These are phyloP conservation scores for Triticum dicoccoides DNA, from an alignment of 176 grass and related monocot species.

Conservation along the genomic window DNA sequence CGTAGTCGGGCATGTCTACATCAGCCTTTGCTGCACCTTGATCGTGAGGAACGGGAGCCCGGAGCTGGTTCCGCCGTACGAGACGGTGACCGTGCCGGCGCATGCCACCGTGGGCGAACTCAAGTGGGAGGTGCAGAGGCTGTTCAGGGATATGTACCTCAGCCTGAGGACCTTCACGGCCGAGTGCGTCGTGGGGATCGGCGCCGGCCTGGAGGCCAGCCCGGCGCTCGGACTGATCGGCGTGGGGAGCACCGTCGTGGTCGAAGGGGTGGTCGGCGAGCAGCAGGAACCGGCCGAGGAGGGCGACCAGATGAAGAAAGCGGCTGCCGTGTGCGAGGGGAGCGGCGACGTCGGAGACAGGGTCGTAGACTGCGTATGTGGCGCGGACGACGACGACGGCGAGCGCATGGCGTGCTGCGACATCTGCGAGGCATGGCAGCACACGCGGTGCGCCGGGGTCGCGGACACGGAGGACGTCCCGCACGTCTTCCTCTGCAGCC, in stretches of 20 bases:
- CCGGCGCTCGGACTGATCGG: slow-evolving; percentile 40
- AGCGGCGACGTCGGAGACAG: slow-evolving; percentile 14
- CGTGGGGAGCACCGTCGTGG: slow-evolving; percentile 40
- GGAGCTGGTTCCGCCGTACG: slow-evolving; percentile 46
- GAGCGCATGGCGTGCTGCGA: slow-evolving; percentile 84
- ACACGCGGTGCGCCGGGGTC: slow-evolving; percentile 61
- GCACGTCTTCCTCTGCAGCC: slow-evolving; percentile 63
- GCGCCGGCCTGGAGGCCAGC: slow-evolving; percentile 24
- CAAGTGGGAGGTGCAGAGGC: slow-evolving; percentile 62
- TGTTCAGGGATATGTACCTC: slow-evolving; percentile 74
- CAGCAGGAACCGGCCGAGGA: slow-evolving; percentile 28
- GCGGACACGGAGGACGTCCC: slow-evolving; percentile 54
- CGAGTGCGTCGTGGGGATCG: slow-evolving; percentile 38
- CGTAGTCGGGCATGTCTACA: slow-evolving; percentile 27
- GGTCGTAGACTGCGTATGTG: slow-evolving; percentile 60
- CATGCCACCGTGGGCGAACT: slow-evolving; percentile 76
- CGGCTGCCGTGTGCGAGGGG: slow-evolving; percentile 50
- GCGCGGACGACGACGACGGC: slow-evolving; percentile 74
- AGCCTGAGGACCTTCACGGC: slow-evolving; percentile 64
- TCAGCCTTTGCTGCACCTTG: slow-evolving; percentile 63
- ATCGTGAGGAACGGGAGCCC: slow-evolving; percentile 35
- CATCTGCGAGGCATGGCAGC: slow-evolving; percentile 85
- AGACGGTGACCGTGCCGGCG: slow-evolving; percentile 54
- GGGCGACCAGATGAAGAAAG: slow-evolving; percentile 4
- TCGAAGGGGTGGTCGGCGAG: slow-evolving; percentile 47